These are phyloP conservation scores for Saccharomycopsis sp. DNA, from an alignment of 805 yeast genomes.

Conservation along the genomic window DNA sequence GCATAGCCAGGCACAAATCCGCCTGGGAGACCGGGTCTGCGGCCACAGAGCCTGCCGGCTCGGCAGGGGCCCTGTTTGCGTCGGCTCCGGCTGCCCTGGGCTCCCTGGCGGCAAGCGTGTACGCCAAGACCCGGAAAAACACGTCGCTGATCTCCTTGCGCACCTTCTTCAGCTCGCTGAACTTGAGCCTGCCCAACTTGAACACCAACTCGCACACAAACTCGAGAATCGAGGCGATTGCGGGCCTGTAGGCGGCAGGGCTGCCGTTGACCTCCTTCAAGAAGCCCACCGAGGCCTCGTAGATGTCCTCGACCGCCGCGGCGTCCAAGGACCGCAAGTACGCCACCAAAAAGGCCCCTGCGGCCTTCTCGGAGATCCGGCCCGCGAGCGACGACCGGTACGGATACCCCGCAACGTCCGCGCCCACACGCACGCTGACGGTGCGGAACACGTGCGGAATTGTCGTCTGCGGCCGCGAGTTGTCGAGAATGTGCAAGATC, in stretches of 20 bases:
- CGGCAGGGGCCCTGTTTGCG: too few species aligned
- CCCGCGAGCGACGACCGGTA: conserved; percentile 42
- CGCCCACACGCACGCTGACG: conserved; percentile 41
- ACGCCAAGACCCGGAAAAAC: conserved; percentile 28
- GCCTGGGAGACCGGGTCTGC: too few species aligned
- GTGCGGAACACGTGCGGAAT: conserved; percentile 61
- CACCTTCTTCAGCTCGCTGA: conserved; percentile 54
- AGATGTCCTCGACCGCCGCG: conserved; percentile 77
- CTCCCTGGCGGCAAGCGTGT: conserved; percentile 26
- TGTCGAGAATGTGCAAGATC: conserved; percentile 73
- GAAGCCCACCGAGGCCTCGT: conserved; percentile 51
- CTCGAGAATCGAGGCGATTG: conserved; percentile 48
- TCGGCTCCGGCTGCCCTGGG: conserved; percentile 14
- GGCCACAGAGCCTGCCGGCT: too few species aligned
- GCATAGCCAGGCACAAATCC: conserved; percentile 38
- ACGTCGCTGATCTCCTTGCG: conserved; percentile 48
- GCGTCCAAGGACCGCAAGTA: conserved; percentile 64
- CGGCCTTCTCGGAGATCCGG: conserved; percentile 36
- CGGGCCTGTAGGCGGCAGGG: conserved; percentile 37
- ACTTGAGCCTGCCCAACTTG: conserved; percentile 51
- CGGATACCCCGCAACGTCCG: conserved; percentile 23
- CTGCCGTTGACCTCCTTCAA: conserved; percentile 51
- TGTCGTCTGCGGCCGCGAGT: conserved; percentile 70
- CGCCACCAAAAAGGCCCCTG: conserved; percentile 47
- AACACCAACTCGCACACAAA: conserved; percentile 45